A percentile compares a stretch with the other conserved stretches of the same genome.
phyloP scores from a whole-genome alignment of 371 early-diverging fungal species.

The Rhizopus arrhizus region DNA sequence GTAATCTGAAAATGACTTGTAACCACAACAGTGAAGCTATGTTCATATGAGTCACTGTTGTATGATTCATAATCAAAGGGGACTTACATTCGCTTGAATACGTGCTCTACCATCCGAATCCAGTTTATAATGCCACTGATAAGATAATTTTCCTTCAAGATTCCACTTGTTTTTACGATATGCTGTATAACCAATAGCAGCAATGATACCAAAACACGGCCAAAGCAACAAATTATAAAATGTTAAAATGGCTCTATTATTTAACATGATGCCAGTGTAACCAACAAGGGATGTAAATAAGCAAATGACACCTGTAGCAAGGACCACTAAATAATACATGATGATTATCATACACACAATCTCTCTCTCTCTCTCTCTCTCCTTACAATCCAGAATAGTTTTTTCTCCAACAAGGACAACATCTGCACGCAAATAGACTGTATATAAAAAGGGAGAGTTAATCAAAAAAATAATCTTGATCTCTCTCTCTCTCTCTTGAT shows the following conservation, averaged over 20 bases:
- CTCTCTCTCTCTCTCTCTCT: slow-evolving; percentile 3
- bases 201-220: slow-evolving; percentile 58
- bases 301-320: slow-evolving; percentile 51
- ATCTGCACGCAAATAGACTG: slow-evolving; percentile 49
- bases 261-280: slow-evolving; percentile 57
- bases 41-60: no score
- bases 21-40: slow-evolving; percentile 64
- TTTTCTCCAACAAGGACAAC: slow-evolving; percentile 49
- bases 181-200: slow-evolving; percentile 57
- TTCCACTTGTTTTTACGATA: slow-evolving; percentile 57
- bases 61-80: no score
- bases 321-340: slow-evolving; percentile 37
- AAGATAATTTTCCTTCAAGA: slow-evolving; percentile 48
- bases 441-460: slow-evolving; percentile 6
- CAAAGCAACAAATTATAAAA: slow-evolving; percentile 57
- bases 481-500: no score
- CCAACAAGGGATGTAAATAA: slow-evolving; percentile 53
- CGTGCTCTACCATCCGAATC: slow-evolving; percentile 42
- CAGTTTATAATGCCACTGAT: slow-evolving; percentile 53
- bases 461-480: background rate
- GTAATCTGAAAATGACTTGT: slow-evolving; percentile 54
- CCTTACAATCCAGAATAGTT: slow-evolving; percentile 49
- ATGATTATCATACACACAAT: no score
- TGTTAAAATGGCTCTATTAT: slow-evolving; percentile 50
- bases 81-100: slow-evolving; percentile 47